phyloP scores from a whole-genome alignment of 345 rosid species.

The Eucalyptus pumila region DNA sequence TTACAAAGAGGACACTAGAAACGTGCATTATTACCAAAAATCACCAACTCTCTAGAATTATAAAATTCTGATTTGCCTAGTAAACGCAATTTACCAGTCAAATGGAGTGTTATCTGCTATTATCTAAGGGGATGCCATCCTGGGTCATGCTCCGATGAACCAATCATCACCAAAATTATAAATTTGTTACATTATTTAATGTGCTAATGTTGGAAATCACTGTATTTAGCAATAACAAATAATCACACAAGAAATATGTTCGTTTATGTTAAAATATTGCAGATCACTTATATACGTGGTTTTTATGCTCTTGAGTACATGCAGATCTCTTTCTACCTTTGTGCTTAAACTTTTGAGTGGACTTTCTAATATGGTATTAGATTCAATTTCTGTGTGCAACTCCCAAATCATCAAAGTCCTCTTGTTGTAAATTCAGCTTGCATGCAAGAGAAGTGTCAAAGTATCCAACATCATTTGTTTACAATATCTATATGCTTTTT shows the following conservation, averaged over 20 bases:
- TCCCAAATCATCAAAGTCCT: not conserved
- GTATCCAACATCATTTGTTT: not conserved
- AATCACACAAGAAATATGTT: not conserved
- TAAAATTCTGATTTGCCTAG: not conserved
- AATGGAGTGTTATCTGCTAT: not conserved
- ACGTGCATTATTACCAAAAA: not conserved
- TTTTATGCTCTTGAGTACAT: not conserved
- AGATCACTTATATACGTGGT: rapidly evolving
- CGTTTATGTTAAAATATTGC: not conserved
- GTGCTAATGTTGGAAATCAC: not conserved
- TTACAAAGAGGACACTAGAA: not conserved
- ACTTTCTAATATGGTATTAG: not conserved
- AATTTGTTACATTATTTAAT: not conserved
- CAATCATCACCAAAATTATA: not conserved
- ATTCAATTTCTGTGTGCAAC: not conserved
- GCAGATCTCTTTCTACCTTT: not conserved
- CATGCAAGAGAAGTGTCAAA: not conserved
- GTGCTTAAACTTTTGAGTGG: not conserved
- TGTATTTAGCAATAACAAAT: not conserved
- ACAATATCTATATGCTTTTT: not conserved
- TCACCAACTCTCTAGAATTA: not conserved
- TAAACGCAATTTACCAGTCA: not conserved
- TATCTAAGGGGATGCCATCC: not conserved
- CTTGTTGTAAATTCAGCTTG: not conserved
- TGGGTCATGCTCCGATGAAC: not conserved